phyloP scores from a whole-genome alignment of 805 yeast genomes.

The Kluyveromyces wickerhamii region DNA sequence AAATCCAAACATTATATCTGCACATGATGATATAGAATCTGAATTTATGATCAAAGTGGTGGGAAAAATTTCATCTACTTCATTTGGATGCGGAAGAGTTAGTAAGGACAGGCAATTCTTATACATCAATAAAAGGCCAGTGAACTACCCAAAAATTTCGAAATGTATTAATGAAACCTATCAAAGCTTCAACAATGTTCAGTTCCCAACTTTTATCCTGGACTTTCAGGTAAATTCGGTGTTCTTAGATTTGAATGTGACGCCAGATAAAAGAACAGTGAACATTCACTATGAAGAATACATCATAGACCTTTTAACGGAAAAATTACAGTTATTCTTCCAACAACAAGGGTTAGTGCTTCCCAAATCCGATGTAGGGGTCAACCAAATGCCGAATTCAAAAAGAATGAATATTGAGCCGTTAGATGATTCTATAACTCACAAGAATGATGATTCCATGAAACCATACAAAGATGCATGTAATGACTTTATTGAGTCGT shows the following conservation, averaged over 20 bases:
- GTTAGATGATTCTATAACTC: too few relatives aligned
- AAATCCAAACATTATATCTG: slow-evolving; percentile 12
- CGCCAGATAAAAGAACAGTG: slow-evolving; percentile 82
- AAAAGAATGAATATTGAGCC: too few relatives aligned
- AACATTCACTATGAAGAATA: slow-evolving; percentile 57
- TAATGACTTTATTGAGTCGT: too few relatives aligned
- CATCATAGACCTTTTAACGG: slow-evolving; percentile 49
- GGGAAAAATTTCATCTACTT: slow-evolving; percentile 69
- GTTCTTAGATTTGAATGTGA: slow-evolving; percentile 73
- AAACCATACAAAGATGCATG: too few relatives aligned
- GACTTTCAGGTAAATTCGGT: slow-evolving; percentile 47
- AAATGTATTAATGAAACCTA: slow-evolving; percentile 68
- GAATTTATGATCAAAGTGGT: slow-evolving; percentile 33
- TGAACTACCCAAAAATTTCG: slow-evolving; percentile 43
- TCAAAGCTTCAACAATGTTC: slow-evolving; percentile 60
- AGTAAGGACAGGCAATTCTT: slow-evolving; percentile 68
- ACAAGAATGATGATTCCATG: too few relatives aligned
- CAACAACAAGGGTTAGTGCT: slow-evolving; percentile 30
- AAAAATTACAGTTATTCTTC: slow-evolving; percentile 42
- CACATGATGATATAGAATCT: slow-evolving; percentile 8
- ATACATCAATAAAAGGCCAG: slow-evolving; percentile 72
- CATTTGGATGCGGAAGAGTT: slow-evolving; percentile 72
- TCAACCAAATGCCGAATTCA: slow-evolving; percentile 1
- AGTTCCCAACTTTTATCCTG: slow-evolving; percentile 61
- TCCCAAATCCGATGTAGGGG: slow-evolving; percentile 15